Conservation (phyloP, 306 rosid species). For the Medicago arabica region DNA sequence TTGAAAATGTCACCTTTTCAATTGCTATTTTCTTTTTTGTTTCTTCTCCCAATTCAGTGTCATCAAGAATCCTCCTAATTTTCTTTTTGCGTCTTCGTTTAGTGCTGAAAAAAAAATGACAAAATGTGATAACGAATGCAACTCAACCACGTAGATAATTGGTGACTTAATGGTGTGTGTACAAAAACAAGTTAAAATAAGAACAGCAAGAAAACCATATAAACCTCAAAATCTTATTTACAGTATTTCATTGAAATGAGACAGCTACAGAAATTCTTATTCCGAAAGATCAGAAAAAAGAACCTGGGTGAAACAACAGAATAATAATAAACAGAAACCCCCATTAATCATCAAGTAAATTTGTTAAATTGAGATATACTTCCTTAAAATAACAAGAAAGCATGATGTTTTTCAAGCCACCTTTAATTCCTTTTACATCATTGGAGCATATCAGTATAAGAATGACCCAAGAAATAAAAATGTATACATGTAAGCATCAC, state of each 20-base stretch:
- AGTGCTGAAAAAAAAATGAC: constrained; percentile 54
- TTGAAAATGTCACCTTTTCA: constrained; percentile 69
- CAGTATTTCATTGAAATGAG: constrained; percentile 26
- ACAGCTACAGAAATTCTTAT: constrained; percentile 13
- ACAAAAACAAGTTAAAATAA: constrained; percentile 31
- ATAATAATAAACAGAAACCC: not conserved
- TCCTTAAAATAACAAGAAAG: constrained; percentile 18
- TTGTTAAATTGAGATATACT: constrained; percentile 27
- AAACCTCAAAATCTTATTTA: not conserved
- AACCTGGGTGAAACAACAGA: constrained; percentile 13
- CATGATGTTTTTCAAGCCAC: constrained; percentile 12
- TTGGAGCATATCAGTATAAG: constrained; percentile 27
- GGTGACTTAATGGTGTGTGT: constrained; percentile 13
- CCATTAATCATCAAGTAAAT: constrained; percentile 19
- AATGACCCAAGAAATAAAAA: constrained; percentile 8
- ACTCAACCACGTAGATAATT: constrained; percentile 19
- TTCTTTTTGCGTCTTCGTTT: constrained; percentile 80
- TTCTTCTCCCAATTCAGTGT: constrained; percentile 96
- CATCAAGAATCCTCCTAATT: constrained; percentile 95
- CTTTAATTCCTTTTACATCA: constrained; percentile 21
- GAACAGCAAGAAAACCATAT: constrained; percentile 9
- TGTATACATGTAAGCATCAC: constrained; percentile 11
- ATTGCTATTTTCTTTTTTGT: constrained; percentile 92
- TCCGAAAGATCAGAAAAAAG: not conserved
- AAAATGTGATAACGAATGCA: constrained; percentile 14